Base-by-base conservation (phyloP, 108 stramenopile species). In the Fistulifera pelliculosa region DNA sequence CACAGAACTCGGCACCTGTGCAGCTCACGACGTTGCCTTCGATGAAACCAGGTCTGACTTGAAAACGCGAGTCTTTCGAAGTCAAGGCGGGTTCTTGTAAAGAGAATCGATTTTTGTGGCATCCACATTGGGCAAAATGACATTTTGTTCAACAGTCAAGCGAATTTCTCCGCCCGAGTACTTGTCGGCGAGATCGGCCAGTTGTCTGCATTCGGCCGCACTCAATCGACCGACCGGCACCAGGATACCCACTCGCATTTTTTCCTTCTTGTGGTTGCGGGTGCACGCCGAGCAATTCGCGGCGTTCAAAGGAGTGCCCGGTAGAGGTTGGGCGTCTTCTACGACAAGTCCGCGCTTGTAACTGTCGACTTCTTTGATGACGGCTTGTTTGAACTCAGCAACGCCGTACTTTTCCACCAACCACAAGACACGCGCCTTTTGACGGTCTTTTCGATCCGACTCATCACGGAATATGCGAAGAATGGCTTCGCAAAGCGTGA, bases 1-100 rank as follows among this genome's bases (percentile, higher is more conserved):
- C 76, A 59, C 96, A 97, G 67, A 93, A 97, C 59, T 94, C 81
- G 6, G 96, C 90, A 3, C 96, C 96, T n/a, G 96, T 95, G 47
- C 96, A 97, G 41, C 87, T 82, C 11, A 96, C 94, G 43, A 75
- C 55, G 53, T 87, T 77, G 26, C 92, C 89, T 51, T 79, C 83
- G 51, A 96, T 84, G 17, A 74, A 62, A 4, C 91, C 89, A 35
- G 94, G 73, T 18, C 75, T 79, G 5, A 72, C 77, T 48, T 70
- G 66, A 4, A 90, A 60, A 23, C 87, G 79, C 8, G 60, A 69
- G 35, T 62, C 72, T 14, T 38, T 39, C 25, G 65, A 64, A 28
- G 40, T 56, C 11, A 94, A 55, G 27, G 73, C 64, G 3, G 71
- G 64, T 57, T 93, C 90, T 38, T 65, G 60, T 35, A 79, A 63